Conservation (phyloP, 192 early-diverging fungal genomes). For the Coemansia sp. region DNA sequence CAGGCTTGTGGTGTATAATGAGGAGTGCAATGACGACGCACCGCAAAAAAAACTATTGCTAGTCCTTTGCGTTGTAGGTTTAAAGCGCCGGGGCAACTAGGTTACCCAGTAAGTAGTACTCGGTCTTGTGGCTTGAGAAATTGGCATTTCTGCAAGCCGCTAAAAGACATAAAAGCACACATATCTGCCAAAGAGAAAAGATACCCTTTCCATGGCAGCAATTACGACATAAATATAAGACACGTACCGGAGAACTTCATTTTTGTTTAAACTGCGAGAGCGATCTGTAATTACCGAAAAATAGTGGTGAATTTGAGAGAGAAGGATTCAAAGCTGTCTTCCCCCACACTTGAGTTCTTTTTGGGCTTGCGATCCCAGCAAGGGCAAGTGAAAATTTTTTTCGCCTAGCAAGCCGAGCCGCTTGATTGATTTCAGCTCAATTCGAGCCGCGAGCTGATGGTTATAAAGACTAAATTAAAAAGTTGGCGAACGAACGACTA, state of each 20-base stretch:
- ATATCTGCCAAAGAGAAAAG: neutral
- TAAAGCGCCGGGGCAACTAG: constrained; percentile 35
- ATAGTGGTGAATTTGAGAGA: constrained; percentile 32
- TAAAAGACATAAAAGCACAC: constrained; percentile 4
- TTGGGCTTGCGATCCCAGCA: neutral
- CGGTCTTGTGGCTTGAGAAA: constrained; percentile 7
- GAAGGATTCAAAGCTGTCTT: constrained; percentile 20
- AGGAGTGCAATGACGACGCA: constrained; percentile 54
- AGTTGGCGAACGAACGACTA: neutral
- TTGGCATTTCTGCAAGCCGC: neutral
- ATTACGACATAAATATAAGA: neutral
- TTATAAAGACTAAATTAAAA: neutral
- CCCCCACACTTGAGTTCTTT: neutral
- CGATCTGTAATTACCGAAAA: constrained; percentile 29
- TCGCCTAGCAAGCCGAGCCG: neutral
- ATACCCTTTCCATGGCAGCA: neutral
- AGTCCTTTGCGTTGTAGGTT: constrained; percentile 5
- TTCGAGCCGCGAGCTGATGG: neutral
- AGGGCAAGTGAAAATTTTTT: constrained; percentile 12
- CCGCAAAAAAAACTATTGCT: constrained; percentile 10
- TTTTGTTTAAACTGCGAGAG: constrained; percentile 25
- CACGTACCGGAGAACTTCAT: constrained; percentile 57
- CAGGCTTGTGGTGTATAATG: constrained; percentile 4
- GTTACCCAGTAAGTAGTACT: constrained; percentile 14
- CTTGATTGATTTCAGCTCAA: neutral